Conservation (phyloP, 1,284 basidiomycete genomes). For the Apiotrichum domesticum region DNA sequence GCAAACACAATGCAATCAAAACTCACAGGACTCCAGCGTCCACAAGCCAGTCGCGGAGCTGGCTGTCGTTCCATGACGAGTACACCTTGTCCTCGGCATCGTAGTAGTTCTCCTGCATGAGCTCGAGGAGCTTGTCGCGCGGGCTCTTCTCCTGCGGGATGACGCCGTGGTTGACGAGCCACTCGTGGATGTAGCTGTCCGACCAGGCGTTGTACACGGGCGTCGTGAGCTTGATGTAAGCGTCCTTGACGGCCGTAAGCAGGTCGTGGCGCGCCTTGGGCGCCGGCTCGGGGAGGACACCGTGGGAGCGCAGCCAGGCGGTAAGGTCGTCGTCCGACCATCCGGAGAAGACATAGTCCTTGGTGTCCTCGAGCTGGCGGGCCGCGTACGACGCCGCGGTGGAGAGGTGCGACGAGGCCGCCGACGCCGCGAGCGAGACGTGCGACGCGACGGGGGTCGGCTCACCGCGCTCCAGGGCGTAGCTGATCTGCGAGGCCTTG, state of each 20-base stretch:
- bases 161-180: constrained; percentile 73
- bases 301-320: constrained; percentile 66
- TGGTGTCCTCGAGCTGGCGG: constrained; percentile 59
- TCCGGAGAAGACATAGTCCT: constrained; percentile 78
- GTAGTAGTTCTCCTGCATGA: constrained; percentile 79
- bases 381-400: constrained; percentile 45
- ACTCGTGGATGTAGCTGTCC: constrained; percentile 74
- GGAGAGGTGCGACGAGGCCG: constrained; percentile 41
- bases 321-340: constrained; percentile 69
- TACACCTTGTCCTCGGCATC: constrained; percentile 57
- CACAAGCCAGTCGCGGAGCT: constrained; percentile 49
- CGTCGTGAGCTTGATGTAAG: constrained; percentile 57
- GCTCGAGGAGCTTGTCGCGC: constrained; percentile 61
- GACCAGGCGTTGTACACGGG: constrained; percentile 79
- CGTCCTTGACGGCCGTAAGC: constrained; percentile 59
- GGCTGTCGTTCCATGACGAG: constrained; percentile 56
- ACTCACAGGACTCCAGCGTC: constrained; percentile 39
- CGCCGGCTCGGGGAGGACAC: constrained; percentile 61
- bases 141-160: constrained; percentile 56
- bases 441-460: constrained; percentile 29
- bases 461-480: constrained; percentile 55
- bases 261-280: constrained; percentile 63
- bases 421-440: constrained; percentile 46
- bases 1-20: too few species aligned
- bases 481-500: constrained; percentile 52